phyloP scores from a whole-genome alignment of 257 asterid genomes.

The Anisodus acutangulus region DNA sequence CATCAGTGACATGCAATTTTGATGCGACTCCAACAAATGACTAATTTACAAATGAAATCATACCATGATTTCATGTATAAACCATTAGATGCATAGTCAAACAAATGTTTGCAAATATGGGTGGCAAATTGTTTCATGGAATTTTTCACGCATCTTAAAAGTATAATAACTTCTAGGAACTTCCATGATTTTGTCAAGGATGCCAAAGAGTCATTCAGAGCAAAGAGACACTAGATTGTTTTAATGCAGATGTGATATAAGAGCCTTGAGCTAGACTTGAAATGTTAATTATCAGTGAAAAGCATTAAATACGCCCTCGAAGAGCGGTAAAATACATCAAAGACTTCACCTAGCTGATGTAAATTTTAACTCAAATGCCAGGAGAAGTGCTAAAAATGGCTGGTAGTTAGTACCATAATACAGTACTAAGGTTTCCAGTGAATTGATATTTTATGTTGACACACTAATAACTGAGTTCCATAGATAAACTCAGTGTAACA shows the following conservation, averaged over 20 bases:
- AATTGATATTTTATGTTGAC: neutral
- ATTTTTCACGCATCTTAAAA: neutral
- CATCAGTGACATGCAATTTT: neutral
- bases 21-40: conserved; percentile 12
- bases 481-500: neutral
- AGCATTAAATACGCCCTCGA: neutral
- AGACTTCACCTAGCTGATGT: neutral
- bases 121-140: neutral
- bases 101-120: neutral
- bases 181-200: conserved; percentile 18
- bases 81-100: neutral
- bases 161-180: conserved; percentile 15
- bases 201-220: neutral
- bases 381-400: conserved; percentile 16
- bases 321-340: conserved; percentile 17
- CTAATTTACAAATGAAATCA: neutral
- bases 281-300: conserved; percentile 7
- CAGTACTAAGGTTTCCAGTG: neutral
- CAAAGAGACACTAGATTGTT: conserved; percentile 12
- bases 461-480: neutral
- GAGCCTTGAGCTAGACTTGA: conserved; percentile 10
- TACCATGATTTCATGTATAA: conserved; percentile 5
- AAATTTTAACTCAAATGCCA: neutral
- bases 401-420: neutral
- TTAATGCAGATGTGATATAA: conserved; percentile 4